Base-by-base conservation (phyloP, 2,329 filamentous ascomycete genomes). In the Stromatinia cepivora region DNA sequence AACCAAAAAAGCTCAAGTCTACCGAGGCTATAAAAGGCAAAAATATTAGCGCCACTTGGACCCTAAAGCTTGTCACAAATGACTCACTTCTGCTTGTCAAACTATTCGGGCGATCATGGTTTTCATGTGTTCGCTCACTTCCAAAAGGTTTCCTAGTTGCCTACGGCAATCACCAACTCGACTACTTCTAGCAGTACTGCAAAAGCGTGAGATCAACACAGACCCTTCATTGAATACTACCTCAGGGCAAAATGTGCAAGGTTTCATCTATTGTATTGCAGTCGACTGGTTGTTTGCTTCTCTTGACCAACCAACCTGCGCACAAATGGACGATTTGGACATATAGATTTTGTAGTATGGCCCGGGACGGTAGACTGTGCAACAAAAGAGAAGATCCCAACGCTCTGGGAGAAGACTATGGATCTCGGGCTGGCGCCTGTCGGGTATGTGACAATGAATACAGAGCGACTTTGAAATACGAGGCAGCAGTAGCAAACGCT, bases 291-390 rank as follows among this genome's bases (percentile, higher is more conserved):
- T 66, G 52, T 58, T 46, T 46, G 20, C 52, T 34, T n/a, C 20
- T 46, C 10, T 8, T 42, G 3, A 11, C 8, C 9, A 42, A 39
- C 2, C 20, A 20, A 8, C 34, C 39, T 59, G 39, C 64, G 20
- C 53, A 66, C 15, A 59, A 20, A 11, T 66, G 45, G 52, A 66
- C 42, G 2, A 48, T 59, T 25, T 59, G 42, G 42, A 66, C 52
- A 22, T 59, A 59, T 28, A 57, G 42, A 66, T 25, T 59, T 13
- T 66, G 64, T 20, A 48, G 25, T 20, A 22, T 36, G 6, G 58
- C 53, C 11, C 15, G n/a, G 34, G 34, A 48, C 53, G n/a, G 34
- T 17, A 34, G 9, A 22, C 53, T 28, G 11, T 59, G 53, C 42
- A 20, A 36, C n/a, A 59, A 50, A 17, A n/a, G 15, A 36, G 53